Conservation (phyloP, 148 eudicot genomes). For the Chenopodium suecicum region DNA sequence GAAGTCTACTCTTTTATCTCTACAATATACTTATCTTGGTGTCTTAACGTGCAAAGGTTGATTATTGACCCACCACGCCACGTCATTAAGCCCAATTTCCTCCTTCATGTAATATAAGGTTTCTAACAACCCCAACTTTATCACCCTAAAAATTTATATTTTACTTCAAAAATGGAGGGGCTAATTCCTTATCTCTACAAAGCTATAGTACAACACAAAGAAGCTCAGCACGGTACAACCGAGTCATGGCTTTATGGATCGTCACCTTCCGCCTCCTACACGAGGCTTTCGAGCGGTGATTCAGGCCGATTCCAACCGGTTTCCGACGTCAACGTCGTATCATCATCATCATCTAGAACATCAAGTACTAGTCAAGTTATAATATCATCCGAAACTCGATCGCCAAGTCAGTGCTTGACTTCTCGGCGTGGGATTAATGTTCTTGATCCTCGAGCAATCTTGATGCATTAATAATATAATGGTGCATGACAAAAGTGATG, state of each 20-base stretch:
- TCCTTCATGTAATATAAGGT: constrained; percentile 14
- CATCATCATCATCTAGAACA: neutral
- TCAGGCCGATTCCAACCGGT: constrained; percentile 45
- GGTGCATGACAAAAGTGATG: constrained; percentile 5
- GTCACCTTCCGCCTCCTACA: constrained; percentile 36
- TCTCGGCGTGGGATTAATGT: constrained; percentile 11
- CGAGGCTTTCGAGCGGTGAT: constrained; percentile 46
- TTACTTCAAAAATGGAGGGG: constrained; percentile 51
- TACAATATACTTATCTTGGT: neutral
- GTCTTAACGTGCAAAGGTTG: neutral
- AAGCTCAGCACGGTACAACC: constrained; percentile 29
- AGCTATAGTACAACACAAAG: constrained; percentile 60
- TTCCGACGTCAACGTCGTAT: neutral
- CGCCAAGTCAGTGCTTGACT: constrained; percentile 12
- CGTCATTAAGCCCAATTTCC: constrained; percentile 12
- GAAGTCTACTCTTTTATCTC: constrained; percentile 11
- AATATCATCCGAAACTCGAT: constrained; percentile 10
- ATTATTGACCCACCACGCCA: constrained; percentile 22
- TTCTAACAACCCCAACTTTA: neutral
- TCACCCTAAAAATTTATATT: neutral
- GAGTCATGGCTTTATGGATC: constrained; percentile 37
- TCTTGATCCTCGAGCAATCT: constrained; percentile 13
- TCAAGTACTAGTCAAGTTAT: neutral
- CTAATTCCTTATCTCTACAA: constrained; percentile 66
- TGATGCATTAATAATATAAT: constrained; percentile 12